These are phyloP conservation scores for Beauveria brongniartii DNA, from an alignment of 2,329 filamentous ascomycete genomes.

Conservation along the genomic window DNA sequence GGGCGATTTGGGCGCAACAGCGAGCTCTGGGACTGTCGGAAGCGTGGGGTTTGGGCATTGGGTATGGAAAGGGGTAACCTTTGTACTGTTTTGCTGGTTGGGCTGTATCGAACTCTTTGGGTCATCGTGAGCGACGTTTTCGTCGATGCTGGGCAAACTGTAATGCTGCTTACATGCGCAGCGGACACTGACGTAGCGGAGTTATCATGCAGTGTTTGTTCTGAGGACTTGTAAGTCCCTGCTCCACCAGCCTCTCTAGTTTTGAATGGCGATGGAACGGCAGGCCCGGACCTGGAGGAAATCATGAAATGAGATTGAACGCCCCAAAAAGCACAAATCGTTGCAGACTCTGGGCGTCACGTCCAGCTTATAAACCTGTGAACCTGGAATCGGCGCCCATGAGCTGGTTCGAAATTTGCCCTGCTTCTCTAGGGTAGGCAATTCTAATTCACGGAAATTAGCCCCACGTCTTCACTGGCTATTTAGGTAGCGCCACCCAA, in stretches of 20 bases:
- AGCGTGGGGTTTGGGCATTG: neutral
- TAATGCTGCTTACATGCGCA: neutral
- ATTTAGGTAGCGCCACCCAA: neutral
- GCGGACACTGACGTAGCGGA: neutral
- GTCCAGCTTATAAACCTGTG: neutral
- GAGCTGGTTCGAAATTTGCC: neutral
- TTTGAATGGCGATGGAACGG: neutral
- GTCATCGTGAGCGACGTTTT: neutral
- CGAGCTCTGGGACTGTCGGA: neutral
- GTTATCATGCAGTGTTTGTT: neutral
- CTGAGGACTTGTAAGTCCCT: too few species aligned
- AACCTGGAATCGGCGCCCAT: constrained; percentile 13
- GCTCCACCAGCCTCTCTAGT: too few species aligned
- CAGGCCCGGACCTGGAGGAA: neutral
- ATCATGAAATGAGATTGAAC: neutral
- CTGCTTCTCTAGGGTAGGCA: constrained; percentile 5
- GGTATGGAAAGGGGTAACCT: neutral
- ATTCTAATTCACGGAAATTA: neutral
- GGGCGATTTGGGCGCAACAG: neutral
- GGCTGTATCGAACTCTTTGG: neutral
- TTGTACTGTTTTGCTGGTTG: neutral
- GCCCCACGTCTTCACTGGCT: neutral
- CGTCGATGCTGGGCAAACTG: neutral
- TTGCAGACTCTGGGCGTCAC: neutral
- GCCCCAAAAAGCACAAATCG: neutral